phyloP scores from a whole-genome alignment of 805 yeast species.

The Candida wancherniae region DNA sequence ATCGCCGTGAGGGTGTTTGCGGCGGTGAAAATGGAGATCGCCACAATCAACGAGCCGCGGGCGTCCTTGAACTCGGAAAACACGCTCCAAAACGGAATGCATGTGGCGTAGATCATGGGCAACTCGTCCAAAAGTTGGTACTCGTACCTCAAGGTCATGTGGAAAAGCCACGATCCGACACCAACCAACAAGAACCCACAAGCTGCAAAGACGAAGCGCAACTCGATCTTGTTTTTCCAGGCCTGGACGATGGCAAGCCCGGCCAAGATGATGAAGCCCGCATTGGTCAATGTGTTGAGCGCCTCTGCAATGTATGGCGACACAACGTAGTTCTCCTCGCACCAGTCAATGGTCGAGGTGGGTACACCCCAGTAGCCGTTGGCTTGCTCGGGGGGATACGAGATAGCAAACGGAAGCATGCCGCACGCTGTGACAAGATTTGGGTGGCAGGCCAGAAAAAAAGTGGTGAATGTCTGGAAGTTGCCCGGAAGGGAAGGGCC shows the following conservation, averaged over 20 bases:
- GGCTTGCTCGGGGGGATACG: constrained; percentile 53
- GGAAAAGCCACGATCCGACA: constrained; percentile 90
- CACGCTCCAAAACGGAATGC: constrained; percentile 86
- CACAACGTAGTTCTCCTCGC: constrained; percentile 94
- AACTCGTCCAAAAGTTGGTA: constrained; percentile 91
- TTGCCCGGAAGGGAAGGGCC: too few relatives aligned
- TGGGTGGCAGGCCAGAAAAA: too few relatives aligned
- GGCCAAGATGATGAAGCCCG: constrained; percentile 51
- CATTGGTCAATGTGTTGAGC: constrained; percentile 78
- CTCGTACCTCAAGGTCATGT: constrained; percentile 88
- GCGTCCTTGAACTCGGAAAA: constrained; percentile 53
- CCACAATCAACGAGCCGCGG: constrained; percentile 41
- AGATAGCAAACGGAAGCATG: constrained; percentile 46
- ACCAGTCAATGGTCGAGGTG: constrained; percentile 97
- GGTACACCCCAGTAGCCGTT: constrained; percentile 75
- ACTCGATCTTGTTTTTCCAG: constrained; percentile 55
- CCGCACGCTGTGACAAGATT: too few relatives aligned
- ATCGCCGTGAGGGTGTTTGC: constrained; percentile 63
- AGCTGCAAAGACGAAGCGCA: constrained; percentile 65
- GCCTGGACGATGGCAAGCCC: constrained; percentile 61
- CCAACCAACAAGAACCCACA: constrained; percentile 87
- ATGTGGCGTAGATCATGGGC: constrained; percentile 98
- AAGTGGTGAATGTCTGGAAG: too few relatives aligned
- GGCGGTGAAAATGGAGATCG: constrained; percentile 42
- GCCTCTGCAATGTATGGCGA: constrained; percentile 85